These are phyloP conservation scores for Eremothecium coryli DNA, from an alignment of 1,139 yeast species.

Conservation along the genomic window DNA sequence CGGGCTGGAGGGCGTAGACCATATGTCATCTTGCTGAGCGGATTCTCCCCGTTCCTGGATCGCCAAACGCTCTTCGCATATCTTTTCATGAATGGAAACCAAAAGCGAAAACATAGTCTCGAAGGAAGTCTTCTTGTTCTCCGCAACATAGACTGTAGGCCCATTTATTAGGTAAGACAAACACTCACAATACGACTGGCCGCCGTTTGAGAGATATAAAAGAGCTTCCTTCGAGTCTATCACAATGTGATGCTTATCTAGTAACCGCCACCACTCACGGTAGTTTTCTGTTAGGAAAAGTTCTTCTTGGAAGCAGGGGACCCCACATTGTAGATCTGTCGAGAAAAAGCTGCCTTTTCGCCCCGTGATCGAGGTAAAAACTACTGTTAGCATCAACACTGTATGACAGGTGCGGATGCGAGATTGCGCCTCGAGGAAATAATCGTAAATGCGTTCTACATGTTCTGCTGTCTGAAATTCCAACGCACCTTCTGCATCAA, in stretches of 20 bases:
- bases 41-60: slow-evolving; percentile 31
- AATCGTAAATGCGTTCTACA: slow-evolving; percentile 52
- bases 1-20: slow-evolving; percentile 57
- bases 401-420: slow-evolving; percentile 80
- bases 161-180: slow-evolving; percentile 42
- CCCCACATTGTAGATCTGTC: slow-evolving; percentile 63
- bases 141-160: slow-evolving; percentile 31
- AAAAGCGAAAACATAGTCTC: slow-evolving; percentile 56
- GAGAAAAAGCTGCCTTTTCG: slow-evolving; percentile 47
- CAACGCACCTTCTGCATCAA: slow-evolving; percentile 29
- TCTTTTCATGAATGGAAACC: slow-evolving; percentile 64
- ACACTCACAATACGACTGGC: slow-evolving; percentile 41
- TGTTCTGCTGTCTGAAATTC: slow-evolving; percentile 31
- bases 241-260: slow-evolving; percentile 31
- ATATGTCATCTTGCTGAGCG: slow-evolving; percentile 38
- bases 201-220: slow-evolving; percentile 52
- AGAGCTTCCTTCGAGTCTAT: slow-evolving; percentile 43
- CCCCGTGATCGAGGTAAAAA: slow-evolving; percentile 63
- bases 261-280: slow-evolving; percentile 45
- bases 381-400: slow-evolving; percentile 60
- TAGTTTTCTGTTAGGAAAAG: slow-evolving; percentile 59
- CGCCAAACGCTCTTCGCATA: slow-evolving; percentile 42
- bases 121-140: slow-evolving; percentile 38
- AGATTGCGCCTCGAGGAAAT: slow-evolving; percentile 72
- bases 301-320: slow-evolving; percentile 53